These are phyloP conservation scores for Elsinoe fawcettii DNA, from an alignment of 2,329 filamentous ascomycete genomes.

Conservation along the genomic window DNA sequence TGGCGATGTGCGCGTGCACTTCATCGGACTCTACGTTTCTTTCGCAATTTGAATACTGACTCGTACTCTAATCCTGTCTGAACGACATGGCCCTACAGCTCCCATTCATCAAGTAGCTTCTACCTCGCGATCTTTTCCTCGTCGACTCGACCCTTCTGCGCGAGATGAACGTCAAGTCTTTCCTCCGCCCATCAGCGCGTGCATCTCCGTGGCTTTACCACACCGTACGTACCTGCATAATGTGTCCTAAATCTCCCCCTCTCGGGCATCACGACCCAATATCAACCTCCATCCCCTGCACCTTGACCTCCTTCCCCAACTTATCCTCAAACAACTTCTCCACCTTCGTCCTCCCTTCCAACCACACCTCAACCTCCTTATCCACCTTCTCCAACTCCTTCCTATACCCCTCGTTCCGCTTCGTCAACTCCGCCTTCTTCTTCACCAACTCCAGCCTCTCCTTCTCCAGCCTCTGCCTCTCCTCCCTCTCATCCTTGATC, in stretches of 20 bases:
- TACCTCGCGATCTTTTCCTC: too few relatives aligned
- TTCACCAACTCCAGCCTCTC: conserved; percentile 58
- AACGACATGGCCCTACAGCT: too few relatives aligned
- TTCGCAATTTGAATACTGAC: too few relatives aligned
- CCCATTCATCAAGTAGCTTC: too few relatives aligned
- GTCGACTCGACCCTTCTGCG: too few relatives aligned
- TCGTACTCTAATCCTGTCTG: too few relatives aligned
- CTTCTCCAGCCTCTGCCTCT: conserved; percentile 78
- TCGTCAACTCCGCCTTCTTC: conserved; percentile 60
- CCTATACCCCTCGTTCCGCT: conserved; percentile 83
- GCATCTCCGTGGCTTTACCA: too few relatives aligned
- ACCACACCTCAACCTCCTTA: conserved; percentile 86
- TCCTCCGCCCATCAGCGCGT: too few relatives aligned
- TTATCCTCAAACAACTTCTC: conserved; percentile 19
- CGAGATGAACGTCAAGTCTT: too few relatives aligned
- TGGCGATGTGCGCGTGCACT: too few relatives aligned
- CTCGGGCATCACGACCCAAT: not conserved
- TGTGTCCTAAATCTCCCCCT: too few relatives aligned
- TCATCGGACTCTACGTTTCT: not conserved
- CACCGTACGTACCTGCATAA: too few relatives aligned
- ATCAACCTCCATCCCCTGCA: not conserved
- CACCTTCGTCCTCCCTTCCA: conserved; percentile 57
- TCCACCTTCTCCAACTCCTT: conserved; percentile 88
- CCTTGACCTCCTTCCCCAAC: conserved; percentile 9
- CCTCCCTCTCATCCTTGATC: conserved; percentile 81